These are phyloP conservation scores for Ascochyta lentis DNA, from an alignment of 2,329 filamentous ascomycete genomes.

Conservation along the genomic window DNA sequence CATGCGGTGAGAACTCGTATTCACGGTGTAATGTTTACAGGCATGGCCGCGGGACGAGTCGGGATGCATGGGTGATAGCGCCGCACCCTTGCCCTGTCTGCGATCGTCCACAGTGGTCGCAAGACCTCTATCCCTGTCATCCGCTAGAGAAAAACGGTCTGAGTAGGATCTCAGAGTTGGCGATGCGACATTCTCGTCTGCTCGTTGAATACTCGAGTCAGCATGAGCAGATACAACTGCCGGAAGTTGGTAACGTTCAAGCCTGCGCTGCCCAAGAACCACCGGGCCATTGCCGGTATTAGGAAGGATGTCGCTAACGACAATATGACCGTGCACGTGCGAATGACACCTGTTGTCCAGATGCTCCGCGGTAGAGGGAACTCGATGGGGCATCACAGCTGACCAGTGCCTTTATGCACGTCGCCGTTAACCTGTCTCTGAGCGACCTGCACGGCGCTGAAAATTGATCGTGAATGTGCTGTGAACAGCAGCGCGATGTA, in stretches of 20 bases:
- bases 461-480: constrained; percentile 16
- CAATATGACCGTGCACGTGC: neutral
- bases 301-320: neutral
- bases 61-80: constrained; percentile 40
- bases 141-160: constrained; percentile 32
- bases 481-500: constrained; percentile 29
- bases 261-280: neutral
- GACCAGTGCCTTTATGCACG: constrained; percentile 39
- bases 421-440: constrained; percentile 35
- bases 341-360: neutral
- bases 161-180: constrained; percentile 14
- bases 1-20: constrained; percentile 20
- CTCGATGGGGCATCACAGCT: constrained; percentile 25
- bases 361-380: neutral
- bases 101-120: constrained; percentile 42
- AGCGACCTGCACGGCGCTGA: constrained; percentile 30
- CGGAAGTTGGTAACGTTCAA: neutral
- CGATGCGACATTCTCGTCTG: constrained; percentile 5
- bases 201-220: constrained; percentile 3
- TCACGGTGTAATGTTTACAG: constrained; percentile 24
- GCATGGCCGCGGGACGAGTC: constrained; percentile 39
- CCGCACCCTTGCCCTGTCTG: constrained; percentile 36
- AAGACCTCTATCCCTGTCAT: constrained; percentile 40
- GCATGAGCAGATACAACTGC: constrained; percentile 6
- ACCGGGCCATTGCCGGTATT: neutral